Conservation (phyloP, 495 filamentous ascomycete species). For the Aspergillus leporis region DNA sequence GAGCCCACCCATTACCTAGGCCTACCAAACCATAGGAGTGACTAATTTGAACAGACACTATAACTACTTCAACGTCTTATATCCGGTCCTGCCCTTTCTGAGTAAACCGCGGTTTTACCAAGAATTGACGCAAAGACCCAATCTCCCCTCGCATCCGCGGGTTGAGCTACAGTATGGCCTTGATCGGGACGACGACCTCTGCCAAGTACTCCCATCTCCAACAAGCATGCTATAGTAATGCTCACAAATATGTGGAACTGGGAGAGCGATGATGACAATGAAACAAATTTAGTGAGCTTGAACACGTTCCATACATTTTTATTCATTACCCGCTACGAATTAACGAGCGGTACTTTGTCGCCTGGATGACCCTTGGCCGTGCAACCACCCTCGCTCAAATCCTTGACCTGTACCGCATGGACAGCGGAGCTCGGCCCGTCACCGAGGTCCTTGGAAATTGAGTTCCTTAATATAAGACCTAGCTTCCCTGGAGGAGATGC, state of each 20-base stretch:
- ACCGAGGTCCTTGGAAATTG: background rate
- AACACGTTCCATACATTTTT: constrained; percentile 19
- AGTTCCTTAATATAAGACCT: background rate
- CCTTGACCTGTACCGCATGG: constrained; percentile 3
- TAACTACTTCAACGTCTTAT: constrained; percentile 16
- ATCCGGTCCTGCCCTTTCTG: constrained; percentile 18
- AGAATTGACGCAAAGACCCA: constrained; percentile 12
- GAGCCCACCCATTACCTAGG: background rate
- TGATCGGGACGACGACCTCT: constrained; percentile 15
- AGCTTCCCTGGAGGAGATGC: constrained; percentile 12
- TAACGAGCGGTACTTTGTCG: constrained; percentile 18
- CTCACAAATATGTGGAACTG: constrained; percentile 14
- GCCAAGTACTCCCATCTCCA: constrained; percentile 15
- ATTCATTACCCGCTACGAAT: constrained; percentile 21
- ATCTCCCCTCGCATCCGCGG: constrained; percentile 9
- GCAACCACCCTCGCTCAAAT: constrained; percentile 15
- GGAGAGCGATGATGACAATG: constrained; percentile 16
- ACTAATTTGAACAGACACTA: constrained; percentile 13
- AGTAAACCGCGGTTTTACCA: constrained; percentile 14
- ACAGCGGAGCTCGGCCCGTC: no score
- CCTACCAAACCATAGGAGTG: background rate
- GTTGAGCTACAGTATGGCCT: constrained; percentile 17
- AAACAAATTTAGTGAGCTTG: constrained; percentile 10
- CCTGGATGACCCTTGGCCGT: constrained; percentile 24
- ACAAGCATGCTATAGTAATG: constrained; percentile 15